These are phyloP conservation scores for Amaranthus palmeri DNA, from an alignment of 148 eudicot species.

Conservation along the genomic window DNA sequence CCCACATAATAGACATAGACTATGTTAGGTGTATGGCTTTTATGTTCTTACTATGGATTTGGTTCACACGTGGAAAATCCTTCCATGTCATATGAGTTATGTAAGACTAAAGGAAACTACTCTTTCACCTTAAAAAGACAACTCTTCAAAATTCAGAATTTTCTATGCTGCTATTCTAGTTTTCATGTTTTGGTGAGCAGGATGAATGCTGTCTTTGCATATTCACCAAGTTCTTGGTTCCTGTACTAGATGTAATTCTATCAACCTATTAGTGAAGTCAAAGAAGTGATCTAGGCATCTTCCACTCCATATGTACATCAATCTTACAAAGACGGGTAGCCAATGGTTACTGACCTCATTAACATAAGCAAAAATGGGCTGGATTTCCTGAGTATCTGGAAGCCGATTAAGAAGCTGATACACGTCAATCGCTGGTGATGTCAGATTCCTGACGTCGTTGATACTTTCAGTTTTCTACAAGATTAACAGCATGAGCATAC, in stretches of 20 bases:
- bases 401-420: constrained; percentile 36
- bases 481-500: neutral
- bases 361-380: constrained; percentile 44
- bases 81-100: too few species aligned
- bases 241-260: neutral
- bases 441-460: constrained; percentile 2
- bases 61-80: too few species aligned
- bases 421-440: constrained; percentile 19
- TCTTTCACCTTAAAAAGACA: too few species aligned
- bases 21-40: too few species aligned
- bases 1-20: too few species aligned
- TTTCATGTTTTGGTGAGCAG: neutral
- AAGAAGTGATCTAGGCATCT: neutral
- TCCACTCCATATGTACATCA: neutral
- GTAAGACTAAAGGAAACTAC: too few species aligned
- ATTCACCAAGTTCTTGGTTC: constrained; percentile 9
- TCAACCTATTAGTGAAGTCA: neutral
- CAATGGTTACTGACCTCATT: constrained; percentile 35
- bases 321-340: neutral
- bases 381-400: constrained; percentile 40
- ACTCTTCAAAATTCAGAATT: neutral
- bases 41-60: too few species aligned
- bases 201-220: neutral
- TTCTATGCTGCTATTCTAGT: neutral
- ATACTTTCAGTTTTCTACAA: constrained; percentile 17